These are phyloP conservation scores for Boletus calvinii DNA, from an alignment of 1,284 basidiomycete genomes.

Conservation along the genomic window DNA sequence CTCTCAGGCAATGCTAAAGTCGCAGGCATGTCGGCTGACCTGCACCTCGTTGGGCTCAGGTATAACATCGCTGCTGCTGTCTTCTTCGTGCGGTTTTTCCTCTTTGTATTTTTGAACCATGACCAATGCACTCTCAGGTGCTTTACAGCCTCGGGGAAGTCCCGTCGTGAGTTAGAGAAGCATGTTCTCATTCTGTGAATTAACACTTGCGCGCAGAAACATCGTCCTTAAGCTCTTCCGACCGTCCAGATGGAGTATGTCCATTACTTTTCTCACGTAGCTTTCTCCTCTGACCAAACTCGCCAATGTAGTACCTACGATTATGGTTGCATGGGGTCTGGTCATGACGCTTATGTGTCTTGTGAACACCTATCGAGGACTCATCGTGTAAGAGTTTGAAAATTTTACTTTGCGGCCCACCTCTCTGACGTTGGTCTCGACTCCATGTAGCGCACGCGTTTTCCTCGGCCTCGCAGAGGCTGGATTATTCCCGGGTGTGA, in stretches of 20 bases:
- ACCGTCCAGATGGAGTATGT: slow-evolving; percentile 48
- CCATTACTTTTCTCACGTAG: background rate
- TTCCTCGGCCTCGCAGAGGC: slow-evolving; percentile 55
- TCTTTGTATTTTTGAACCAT: background rate
- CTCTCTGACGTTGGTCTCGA: slow-evolving; percentile 5
- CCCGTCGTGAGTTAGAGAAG: slow-evolving; percentile 41
- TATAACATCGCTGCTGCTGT: slow-evolving; percentile 50
- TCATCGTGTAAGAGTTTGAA: slow-evolving; percentile 26
- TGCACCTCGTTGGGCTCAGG: slow-evolving; percentile 39
- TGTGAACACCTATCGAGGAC: slow-evolving; percentile 34
- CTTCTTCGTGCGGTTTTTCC: slow-evolving; percentile 42
- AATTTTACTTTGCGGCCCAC: background rate
- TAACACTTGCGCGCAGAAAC: slow-evolving; percentile 35
- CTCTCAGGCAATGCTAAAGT: slow-evolving; percentile 36
- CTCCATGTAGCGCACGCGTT: slow-evolving; percentile 11
- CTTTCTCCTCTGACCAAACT: background rate
- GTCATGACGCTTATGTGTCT: slow-evolving; percentile 43
- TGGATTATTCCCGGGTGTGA: slow-evolving; percentile 52
- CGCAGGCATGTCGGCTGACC: slow-evolving; percentile 43
- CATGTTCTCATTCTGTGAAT: background rate
- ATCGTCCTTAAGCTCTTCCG: slow-evolving; percentile 45
- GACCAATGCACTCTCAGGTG: slow-evolving; percentile 30
- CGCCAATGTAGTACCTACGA: slow-evolving; percentile 40
- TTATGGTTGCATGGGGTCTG: slow-evolving; percentile 51
- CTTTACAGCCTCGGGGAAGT: slow-evolving; percentile 47